These are phyloP conservation scores for Neofusicoccum laricinum DNA, from an alignment of 2,329 filamentous ascomycete genomes.

Conservation along the genomic window DNA sequence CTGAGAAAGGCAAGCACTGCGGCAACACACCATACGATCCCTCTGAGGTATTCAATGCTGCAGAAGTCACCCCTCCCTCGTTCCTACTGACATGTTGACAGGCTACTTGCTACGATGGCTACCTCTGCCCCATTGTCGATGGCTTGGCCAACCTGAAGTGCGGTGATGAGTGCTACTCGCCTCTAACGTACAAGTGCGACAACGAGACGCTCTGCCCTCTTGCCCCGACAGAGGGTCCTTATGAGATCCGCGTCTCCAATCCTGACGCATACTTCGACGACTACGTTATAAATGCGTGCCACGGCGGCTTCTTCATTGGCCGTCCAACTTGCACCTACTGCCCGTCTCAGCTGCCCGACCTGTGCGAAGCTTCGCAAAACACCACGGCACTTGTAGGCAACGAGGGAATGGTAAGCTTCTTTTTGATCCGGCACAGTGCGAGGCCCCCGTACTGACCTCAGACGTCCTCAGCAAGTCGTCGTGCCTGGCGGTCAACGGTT, in stretches of 20 bases:
- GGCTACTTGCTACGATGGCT: background rate
- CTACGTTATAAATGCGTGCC: background rate
- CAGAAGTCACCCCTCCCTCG: no score
- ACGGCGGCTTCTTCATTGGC: background rate
- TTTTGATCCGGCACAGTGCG: background rate
- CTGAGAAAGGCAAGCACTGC: background rate
- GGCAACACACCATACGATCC: background rate
- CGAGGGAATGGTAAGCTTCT: background rate
- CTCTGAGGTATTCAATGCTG: background rate
- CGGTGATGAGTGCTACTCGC: slow-evolving; percentile 33
- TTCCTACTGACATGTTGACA: background rate
- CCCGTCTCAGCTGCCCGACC: background rate
- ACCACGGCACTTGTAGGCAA: background rate
- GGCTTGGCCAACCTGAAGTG: slow-evolving; percentile 31
- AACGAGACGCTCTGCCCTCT: background rate
- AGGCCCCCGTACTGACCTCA: no score
- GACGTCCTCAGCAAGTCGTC: background rate
- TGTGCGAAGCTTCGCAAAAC: background rate
- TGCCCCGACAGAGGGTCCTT: background rate
- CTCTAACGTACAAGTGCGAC: background rate
- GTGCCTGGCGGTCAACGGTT: slow-evolving; percentile 14
- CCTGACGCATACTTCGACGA: background rate
- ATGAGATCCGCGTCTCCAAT: background rate
- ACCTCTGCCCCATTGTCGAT: slow-evolving; percentile 15
- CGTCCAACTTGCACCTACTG: background rate